Base-by-base conservation (phyloP, 495 filamentous ascomycete genomes). In the Talaromyces ruber region DNA sequence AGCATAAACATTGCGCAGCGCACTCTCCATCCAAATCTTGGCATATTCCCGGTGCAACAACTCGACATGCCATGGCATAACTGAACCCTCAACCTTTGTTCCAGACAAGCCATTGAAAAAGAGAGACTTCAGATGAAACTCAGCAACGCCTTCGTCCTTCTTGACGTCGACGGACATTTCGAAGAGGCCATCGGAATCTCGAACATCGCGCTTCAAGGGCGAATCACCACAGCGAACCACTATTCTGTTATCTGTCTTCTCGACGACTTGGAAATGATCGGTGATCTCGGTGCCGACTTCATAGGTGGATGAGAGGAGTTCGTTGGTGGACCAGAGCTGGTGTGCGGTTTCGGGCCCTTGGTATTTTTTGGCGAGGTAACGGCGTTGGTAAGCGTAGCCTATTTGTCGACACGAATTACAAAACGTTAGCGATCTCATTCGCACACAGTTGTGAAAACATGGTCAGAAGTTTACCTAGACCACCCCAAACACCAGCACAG, bases 251-350 rank as follows among this genome's bases (percentile, higher is more conserved):
- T 82, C 75, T 18, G 79, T 83, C 70, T 88, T 86, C 62, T 84
- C 82, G 2, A 92, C 72, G 0, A 92, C 87, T 71, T 92, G 86
- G 70, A 92, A 91, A 72, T 92, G 88, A 68, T 92, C 88, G 26
- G 85, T 88, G 66, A 90, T 82, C 29, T 81, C 69, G 22, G 87
- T 87, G 26, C 87, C 87, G 39, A 80, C 72, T 26, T 85, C 79
- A 70, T 88, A 92, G 34, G 63, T 74, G 29, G 76, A 82, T 18
- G 66, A 55, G 22, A 76, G 66, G 1, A 92, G 77, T 39, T 86
- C 82, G 6, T 75, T 68, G 24, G 69, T 74, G 5, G 77, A 74
- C 88, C 88, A 91, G 22, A 91, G 82, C 64, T 90, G 82, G 59
- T 72, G 62, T 25, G 82, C 76, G 6, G 87, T 88, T n/a, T 81